Conservation (phyloP, 371 early-diverging fungal species). For the Dichotomocladium elegans region DNA sequence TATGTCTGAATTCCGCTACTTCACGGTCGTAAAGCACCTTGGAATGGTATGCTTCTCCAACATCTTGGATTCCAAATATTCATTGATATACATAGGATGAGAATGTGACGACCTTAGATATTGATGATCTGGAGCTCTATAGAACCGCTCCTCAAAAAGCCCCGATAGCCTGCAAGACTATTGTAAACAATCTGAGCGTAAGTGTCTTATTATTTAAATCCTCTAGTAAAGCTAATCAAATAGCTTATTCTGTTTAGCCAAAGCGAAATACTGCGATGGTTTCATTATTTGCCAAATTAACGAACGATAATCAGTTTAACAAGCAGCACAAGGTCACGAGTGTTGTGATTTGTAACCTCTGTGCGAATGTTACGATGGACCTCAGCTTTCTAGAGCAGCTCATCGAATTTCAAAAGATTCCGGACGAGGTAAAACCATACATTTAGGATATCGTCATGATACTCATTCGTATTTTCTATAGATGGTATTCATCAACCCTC, state of each 20-base stretch:
- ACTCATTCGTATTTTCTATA: constrained; percentile 4
- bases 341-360: constrained; percentile 45
- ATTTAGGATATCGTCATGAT: neutral
- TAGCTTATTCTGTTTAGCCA: constrained; percentile 10
- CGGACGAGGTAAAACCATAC: constrained; percentile 28
- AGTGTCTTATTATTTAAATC: neutral
- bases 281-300: constrained; percentile 46
- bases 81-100: constrained; percentile 22
- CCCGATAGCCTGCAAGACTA: constrained; percentile 41
- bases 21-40: constrained; percentile 54
- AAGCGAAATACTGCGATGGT: constrained; percentile 46
- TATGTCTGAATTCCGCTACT: constrained; percentile 54
- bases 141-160: constrained; percentile 16
- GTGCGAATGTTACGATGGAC: constrained; percentile 38
- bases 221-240: neutral
- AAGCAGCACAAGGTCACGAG: constrained; percentile 50
- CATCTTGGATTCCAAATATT: neutral
- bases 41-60: constrained; percentile 37
- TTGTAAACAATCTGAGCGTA: constrained; percentile 52
- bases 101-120: constrained; percentile 54
- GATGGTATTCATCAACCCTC: constrained; percentile 45
- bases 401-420: constrained; percentile 39
- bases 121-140: constrained; percentile 46
- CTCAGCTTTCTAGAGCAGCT: constrained; percentile 42
- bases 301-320: constrained; percentile 33